phyloP scores from a whole-genome alignment of 495 filamentous ascomycete species.

The Talaromyces stipitatus region DNA sequence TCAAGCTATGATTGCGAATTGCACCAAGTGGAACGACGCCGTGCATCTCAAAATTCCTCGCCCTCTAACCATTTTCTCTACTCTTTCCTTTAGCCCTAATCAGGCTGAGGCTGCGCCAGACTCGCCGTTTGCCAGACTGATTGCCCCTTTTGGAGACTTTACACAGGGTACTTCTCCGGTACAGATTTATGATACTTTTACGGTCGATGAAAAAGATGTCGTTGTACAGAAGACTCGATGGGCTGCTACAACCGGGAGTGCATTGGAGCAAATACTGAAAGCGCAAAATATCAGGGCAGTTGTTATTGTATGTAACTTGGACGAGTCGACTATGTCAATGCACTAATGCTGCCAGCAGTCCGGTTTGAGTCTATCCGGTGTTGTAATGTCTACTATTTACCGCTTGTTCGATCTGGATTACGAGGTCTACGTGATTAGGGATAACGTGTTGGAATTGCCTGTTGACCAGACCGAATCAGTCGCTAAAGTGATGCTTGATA shows the following conservation, averaged over 20 bases:
- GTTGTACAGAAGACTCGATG: slow-evolving; percentile 35
- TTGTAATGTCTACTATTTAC: slow-evolving; percentile 35
- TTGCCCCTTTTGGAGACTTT: slow-evolving; percentile 16
- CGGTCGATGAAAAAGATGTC: slow-evolving; percentile 24
- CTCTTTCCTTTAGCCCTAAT: slow-evolving; percentile 24
- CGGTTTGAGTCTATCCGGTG: slow-evolving; percentile 32
- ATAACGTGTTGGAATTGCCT: slow-evolving; percentile 35
- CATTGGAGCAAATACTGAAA: slow-evolving; percentile 34
- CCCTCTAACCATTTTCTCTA: slow-evolving; percentile 34
- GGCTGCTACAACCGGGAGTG: slow-evolving; percentile 32
- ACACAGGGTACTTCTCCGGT: slow-evolving; percentile 11
- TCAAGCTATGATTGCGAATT: slow-evolving; percentile 12
- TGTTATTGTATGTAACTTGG: slow-evolving; percentile 22
- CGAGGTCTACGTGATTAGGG: slow-evolving; percentile 33
- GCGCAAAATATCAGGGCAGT: slow-evolving; percentile 34
- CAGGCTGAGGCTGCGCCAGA: slow-evolving; percentile 25
- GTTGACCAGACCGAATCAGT: slow-evolving; percentile 16
- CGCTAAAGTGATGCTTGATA: slow-evolving; percentile 17
- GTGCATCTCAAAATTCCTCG: slow-evolving; percentile 23
- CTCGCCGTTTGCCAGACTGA: no score
- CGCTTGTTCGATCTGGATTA: slow-evolving; percentile 38
- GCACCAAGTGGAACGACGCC: slow-evolving; percentile 27
- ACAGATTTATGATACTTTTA: slow-evolving; percentile 24
- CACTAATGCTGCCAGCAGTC: slow-evolving; percentile 18
- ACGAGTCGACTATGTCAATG: not conserved